Evolutionary conservation across 2,329 filamentous ascomycete species (phyloP), one percentile per base, ranked within the genome.

Genomic region (Sordariomycetes sp.): DNA sequence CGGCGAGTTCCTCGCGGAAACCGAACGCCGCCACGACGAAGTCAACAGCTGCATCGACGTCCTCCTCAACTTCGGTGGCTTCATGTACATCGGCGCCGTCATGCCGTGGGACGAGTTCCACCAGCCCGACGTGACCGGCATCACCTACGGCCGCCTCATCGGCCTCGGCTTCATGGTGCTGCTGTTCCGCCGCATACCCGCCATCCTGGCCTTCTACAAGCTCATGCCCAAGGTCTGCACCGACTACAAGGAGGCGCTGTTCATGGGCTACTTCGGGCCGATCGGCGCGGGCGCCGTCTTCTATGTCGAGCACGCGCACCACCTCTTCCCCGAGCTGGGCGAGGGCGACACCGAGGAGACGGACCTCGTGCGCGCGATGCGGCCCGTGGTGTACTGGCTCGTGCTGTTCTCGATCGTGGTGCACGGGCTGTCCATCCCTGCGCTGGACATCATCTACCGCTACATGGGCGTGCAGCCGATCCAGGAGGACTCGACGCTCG

Each of bases 211-310:
- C 12, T 70, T 74, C 1, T 84, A 83, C 66, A 80, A 78, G 62
- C 68, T 80, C 6, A 81, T 84, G 77, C 79, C 80, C 0, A 69
- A 69, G 1, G 72, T 77, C 0, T 74, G 77, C 59, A 73, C 74
- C 18, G 69, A 74, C 63, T 82, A 76, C 72, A 79, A 78, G 62
- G 81, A 85, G 60, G 81, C 80, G 0, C 64, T 85, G 0, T 84
- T 85, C 59, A 80, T 84, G 79, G 81, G 81, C 0, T 83, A 83
- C 60, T 91, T 92, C 63, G 88, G 88, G 0, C 88, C 88, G 0
- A 90, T 91, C 53, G 88, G 88, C 1, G 87, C 89, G 10, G 86
- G 85, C 22, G 88, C 88, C 0, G 79, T 90, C 24, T 91, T 90
- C 68, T 91, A 92, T 68, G 77, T 91, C 16, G 73, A 77, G 62